Evolutionary conservation across 139 green algal species (phyloP).

Genomic region (Tetraselmis chui): DNA sequence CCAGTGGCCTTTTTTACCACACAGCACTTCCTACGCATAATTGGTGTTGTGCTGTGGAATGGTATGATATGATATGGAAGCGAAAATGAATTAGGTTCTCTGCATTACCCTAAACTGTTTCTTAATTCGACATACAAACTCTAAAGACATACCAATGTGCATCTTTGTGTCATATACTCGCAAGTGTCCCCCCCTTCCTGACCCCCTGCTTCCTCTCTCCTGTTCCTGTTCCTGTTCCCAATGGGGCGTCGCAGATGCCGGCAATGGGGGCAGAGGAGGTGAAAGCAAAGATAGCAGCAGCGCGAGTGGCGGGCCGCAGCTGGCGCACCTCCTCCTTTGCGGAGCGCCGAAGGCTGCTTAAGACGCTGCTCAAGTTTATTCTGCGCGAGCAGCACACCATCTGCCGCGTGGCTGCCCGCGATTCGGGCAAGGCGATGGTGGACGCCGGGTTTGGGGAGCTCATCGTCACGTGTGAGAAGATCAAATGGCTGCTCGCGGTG

Average conservation of each 20-base stretch:
- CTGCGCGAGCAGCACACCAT: constrained; percentile 85
- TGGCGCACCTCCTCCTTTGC: constrained; percentile 73
- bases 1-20: too few species aligned
- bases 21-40: too few species aligned
- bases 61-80: too few species aligned
- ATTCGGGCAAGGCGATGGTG: constrained; percentile 90
- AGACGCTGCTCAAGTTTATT: constrained; percentile 82
- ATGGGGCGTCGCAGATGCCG: constrained; percentile 30
- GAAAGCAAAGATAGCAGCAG: constrained; percentile 1
- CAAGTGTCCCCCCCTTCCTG: too few species aligned
- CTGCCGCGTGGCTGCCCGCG: constrained; percentile 83
- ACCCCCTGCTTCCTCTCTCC: too few species aligned
- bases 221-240: too few species aligned
- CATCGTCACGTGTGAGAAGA: constrained; percentile 95
- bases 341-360: constrained; percentile 68
- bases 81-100: too few species aligned
- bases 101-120: too few species aligned
- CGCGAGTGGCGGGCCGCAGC: constrained; percentile 18
- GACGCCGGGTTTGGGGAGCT: constrained; percentile 94
- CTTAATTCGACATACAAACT: too few species aligned
- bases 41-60: too few species aligned
- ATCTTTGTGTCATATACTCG: too few species aligned
- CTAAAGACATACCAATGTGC: too few species aligned
- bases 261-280: constrained; percentile 58
- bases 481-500: constrained; percentile 75